Percentiles rank a stretch among this genome's conserved stretches.
These are phyloP conservation scores for Magnaporthiopsis incrustans DNA, from an alignment of 2,329 filamentous ascomycete genomes.

Conservation along the genomic window DNA sequence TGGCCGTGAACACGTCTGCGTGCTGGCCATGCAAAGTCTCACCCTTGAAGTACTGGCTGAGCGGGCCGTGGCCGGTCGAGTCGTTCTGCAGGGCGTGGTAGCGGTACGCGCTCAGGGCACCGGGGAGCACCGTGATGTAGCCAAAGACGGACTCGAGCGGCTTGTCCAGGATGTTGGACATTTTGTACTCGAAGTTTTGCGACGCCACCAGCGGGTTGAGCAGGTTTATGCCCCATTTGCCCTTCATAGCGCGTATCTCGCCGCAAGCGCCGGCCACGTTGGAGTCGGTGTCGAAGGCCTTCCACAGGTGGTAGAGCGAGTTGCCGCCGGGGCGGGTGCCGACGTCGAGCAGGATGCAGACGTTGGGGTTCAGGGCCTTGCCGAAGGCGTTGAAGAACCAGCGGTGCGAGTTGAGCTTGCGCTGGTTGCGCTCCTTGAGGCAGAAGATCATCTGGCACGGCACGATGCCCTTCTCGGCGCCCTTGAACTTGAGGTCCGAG, in stretches of 20 bases:
- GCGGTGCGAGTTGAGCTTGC: conserved; percentile 95
- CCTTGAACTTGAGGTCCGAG: conserved; percentile 95
- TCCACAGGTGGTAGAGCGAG: conserved; percentile 97
- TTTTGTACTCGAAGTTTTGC: conserved; percentile 99
- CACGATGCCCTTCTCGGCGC: conserved; percentile 96
- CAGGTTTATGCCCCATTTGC: conserved; percentile 71
- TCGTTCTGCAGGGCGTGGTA: conserved; percentile 97
- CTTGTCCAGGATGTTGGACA: conserved; percentile 98
- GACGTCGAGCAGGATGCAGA: conserved; percentile 94
- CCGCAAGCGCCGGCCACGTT: conserved; percentile 95
- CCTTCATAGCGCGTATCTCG: conserved; percentile 81
- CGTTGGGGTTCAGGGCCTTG: conserved; percentile 83
- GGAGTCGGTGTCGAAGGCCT: conserved; percentile 95
- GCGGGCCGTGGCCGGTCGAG: conserved; percentile 84
- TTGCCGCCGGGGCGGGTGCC: conserved; percentile 85
- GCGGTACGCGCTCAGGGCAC: conserved; percentile 88
- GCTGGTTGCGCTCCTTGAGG: conserved; percentile 93
- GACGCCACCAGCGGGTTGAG: conserved; percentile 92
- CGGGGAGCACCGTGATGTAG: conserved; percentile 94
- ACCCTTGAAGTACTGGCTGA: conserved; percentile 99
- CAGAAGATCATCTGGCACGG: conserved; percentile 98
- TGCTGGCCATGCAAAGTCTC: conserved; percentile 94
- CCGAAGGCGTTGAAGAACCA: conserved; percentile 99
- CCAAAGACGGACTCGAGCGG: conserved; percentile 95
- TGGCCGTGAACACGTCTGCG: conserved; percentile 59